Conservation (phyloP, 345 rosid genomes). For the Physaria fendleri region DNA sequence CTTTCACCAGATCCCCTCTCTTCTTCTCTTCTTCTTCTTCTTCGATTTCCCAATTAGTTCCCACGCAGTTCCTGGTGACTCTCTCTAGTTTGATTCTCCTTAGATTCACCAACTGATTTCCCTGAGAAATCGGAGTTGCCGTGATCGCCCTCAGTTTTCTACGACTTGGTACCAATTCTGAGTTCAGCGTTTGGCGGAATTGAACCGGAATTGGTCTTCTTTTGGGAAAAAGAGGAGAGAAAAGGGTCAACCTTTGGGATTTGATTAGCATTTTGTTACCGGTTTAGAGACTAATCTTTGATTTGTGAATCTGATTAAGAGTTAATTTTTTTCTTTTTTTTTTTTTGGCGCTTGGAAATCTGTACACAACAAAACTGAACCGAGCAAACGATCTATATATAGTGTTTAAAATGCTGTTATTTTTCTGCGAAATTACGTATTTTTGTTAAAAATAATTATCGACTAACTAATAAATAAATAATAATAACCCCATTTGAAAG, state of each 20-base stretch:
- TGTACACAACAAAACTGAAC: neutral
- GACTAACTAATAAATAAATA: too few species aligned
- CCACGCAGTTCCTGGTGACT: constrained; percentile 5
- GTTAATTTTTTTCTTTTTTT: neutral
- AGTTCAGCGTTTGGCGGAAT: constrained; percentile 19
- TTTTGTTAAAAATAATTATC: too few species aligned
- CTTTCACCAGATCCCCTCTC: constrained; percentile 38
- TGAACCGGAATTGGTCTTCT: constrained; percentile 7
- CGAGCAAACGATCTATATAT: neutral
- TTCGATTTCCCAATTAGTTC: neutral
- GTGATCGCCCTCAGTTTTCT: constrained; percentile 61
- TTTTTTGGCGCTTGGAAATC: constrained; percentile 20
- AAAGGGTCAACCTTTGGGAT: constrained; percentile 25
- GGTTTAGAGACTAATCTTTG: neutral
- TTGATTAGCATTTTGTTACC: constrained; percentile 29
- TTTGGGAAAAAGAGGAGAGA: constrained; percentile 19
- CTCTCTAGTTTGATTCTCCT: neutral
- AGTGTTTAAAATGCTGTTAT: neutral
- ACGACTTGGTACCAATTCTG: constrained; percentile 57
- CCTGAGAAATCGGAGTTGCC: constrained; percentile 38
- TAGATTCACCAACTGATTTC: neutral
- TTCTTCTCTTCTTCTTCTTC: neutral
- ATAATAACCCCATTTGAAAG: neutral
- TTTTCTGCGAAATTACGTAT: constrained; percentile 7
- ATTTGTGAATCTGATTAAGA: neutral